phyloP scores from a whole-genome alignment of 2,329 filamentous ascomycete genomes.

The Hypocrella siamensis region DNA sequence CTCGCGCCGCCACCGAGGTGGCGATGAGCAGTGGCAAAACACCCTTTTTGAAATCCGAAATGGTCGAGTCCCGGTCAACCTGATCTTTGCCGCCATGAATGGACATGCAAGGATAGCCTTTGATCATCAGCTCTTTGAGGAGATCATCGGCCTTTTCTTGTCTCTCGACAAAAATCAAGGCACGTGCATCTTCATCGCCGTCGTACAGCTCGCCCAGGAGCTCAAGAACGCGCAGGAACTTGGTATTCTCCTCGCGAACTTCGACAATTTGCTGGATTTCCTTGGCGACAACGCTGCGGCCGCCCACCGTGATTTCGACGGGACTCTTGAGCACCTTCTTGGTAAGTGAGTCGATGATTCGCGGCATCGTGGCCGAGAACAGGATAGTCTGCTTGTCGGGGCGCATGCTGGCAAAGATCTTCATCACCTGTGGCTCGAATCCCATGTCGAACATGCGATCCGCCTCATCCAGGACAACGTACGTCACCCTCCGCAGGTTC shows the following conservation, averaged over 20 bases:
- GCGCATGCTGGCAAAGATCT: constrained; percentile 81
- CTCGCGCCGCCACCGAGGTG: constrained; percentile 88
- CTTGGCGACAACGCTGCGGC: constrained; percentile 70
- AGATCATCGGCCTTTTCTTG: constrained; percentile 80
- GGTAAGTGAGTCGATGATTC: constrained; percentile 79
- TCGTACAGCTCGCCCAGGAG: constrained; percentile 78
- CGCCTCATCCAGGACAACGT: constrained; percentile 90
- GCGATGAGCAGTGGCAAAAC: constrained; percentile 82
- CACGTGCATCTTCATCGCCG: constrained; percentile 75
- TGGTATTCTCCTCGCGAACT: constrained; percentile 64
- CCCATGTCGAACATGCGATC: constrained; percentile 99
- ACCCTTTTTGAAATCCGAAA: constrained; percentile 85
- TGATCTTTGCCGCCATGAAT: constrained; percentile 93
- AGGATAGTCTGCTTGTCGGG: constrained; percentile 88
- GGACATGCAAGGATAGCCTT: constrained; percentile 81
- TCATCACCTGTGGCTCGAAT: constrained; percentile 96
- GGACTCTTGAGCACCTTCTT: constrained; percentile 77
- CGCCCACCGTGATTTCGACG: constrained; percentile 84
- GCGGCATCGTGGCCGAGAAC: constrained; percentile 92
- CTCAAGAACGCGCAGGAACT: constrained; percentile 72
- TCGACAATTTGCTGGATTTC: constrained; percentile 92
- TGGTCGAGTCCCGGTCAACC: constrained; percentile 80
- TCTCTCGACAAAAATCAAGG: constrained; percentile 80
- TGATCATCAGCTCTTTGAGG: constrained; percentile 62
- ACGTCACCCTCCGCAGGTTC: constrained; percentile 76